Percentiles rank a stretch among this genome's conserved stretches.
Evolutionary conservation across 1,284 basidiomycete genomes (phyloP).

Genomic region (Tausonia pullulans): DNA sequence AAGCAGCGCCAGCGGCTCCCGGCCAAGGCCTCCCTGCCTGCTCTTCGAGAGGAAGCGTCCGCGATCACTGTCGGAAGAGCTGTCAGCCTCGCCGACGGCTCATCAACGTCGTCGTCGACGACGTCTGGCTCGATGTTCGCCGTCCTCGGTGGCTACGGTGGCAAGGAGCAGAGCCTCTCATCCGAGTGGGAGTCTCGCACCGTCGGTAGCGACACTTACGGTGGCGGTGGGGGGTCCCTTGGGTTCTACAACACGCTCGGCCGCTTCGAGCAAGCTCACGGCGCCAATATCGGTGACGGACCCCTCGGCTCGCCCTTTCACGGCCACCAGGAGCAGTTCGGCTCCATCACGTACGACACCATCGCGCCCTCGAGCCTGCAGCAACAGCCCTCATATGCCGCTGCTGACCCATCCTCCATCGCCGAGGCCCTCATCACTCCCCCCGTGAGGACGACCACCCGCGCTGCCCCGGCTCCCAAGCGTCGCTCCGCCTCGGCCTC

Average conservation of each 20-base stretch:
- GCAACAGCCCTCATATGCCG: no score
- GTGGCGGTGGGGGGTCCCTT: neutral
- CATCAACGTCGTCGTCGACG: no score
- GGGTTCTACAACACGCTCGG: neutral
- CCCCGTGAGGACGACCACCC: neutral
- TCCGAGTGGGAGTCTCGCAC: slow-evolving; percentile 6
- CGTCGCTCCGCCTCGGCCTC: neutral
- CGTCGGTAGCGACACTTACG: slow-evolving; percentile 3
- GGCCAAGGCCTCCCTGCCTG: slow-evolving; percentile 8
- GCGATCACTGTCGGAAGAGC: neutral
- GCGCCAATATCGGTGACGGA: no score
- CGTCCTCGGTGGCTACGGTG: slow-evolving; percentile 11
- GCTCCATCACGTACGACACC: neutral
- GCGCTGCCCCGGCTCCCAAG: neutral
- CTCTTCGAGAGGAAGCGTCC: slow-evolving; percentile 5
- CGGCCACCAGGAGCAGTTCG: neutral
- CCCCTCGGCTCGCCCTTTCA: no score
- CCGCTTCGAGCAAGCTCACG: neutral
- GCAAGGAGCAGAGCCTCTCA: slow-evolving; percentile 3
- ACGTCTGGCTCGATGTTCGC: slow-evolving; percentile 6
- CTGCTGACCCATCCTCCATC: neutral
- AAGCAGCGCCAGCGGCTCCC: slow-evolving; percentile 2
- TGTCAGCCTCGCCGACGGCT: no score
- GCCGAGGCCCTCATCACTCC: neutral
- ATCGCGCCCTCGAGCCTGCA: neutral